Evolutionary conservation across 768 basidiomycete species (phyloP), one percentile per base, ranked within the genome.

Genomic region (Trametes coccinea): DNA sequence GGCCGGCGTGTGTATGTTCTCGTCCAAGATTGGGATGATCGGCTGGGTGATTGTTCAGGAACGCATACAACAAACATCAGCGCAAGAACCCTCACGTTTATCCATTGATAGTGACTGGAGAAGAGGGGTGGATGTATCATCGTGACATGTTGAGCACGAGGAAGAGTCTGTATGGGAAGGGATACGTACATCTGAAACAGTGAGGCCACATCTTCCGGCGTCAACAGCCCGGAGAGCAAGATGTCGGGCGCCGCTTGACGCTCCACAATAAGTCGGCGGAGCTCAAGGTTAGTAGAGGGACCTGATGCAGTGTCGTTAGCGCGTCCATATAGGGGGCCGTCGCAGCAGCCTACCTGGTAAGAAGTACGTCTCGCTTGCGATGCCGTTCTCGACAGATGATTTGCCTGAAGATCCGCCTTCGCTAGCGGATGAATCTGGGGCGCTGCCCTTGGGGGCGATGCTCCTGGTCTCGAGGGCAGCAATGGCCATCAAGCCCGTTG

Each of bases 1-100:
- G 33, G 77, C 74, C 7, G 85, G 80, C 0, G 80, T 83, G 67
- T 87, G 85, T 16, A 85, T 75, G 41, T 76, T 80, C 39, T 77
- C 78, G 69, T 88, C 86, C 50, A 86, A 74, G 56, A 86, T 77
- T 7, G 83, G 82, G 66, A 85, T 83, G 64, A 78, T 83, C 1
- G 84, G 81, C 84, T 86, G 63, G 11, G 31, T 56, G 45, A 71
- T 46, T 27, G 44, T 75, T 76, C 65, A 73, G 71, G 16, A 22
- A 29, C 34, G 49, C 9, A 4, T 37, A 5, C 34, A 39, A n/a
- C 37, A 33, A 74, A 60, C 54, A 46, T 44, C 45, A 39, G 49
- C 48, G 50, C 59, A 33, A 34, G 50, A 44, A 40, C 17, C 34
- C n/a, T 45, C 55, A 81, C 82, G 68, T 86, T 82, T 47, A 86